Base-by-base conservation (phyloP, 108 stramenopile genomes). In the Fragilaria crotonensis region DNA sequence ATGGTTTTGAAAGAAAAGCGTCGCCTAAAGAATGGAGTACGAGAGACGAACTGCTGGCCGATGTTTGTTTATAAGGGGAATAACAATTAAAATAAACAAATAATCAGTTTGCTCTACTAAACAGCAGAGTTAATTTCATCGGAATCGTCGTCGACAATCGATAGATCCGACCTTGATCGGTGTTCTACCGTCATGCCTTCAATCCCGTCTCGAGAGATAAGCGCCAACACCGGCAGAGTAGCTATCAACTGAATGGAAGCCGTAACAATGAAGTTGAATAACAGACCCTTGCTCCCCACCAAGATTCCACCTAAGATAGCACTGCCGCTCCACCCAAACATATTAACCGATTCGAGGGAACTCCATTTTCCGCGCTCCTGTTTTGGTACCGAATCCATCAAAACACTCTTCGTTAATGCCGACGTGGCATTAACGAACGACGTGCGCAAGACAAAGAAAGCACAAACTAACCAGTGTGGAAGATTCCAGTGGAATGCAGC, bases 271-370 rank as follows among this genome's bases (percentile, higher is more conserved):
- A 81, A 81, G 32, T 72, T 74, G 32, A 68, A 48, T 3, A 70
- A 11, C 11, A 79, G 63, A 1, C 79, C 77, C 19, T 63, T 18
- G 0, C 14, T 26, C 3, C 52, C 74, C 20, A 80, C 73, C 44
- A 84, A 21, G 19, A 64, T 33, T 0, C 78, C 82, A 29, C 78
- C 82, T 0, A 73, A 30, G 3, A 59, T 63, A 2, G 78, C 82
- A 21, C 66, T 62, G 0, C 66, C 71, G 18, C 48, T 53, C 78
- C 78, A 80, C 5, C 51, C 48, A 29, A 80, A 64, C 67, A 80
- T 67, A 33, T 75, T 81, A 21, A 86, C 55, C 9, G 55, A 63
- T 57, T 86, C 85, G 1, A 77, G 53, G 31, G 72, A 63, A 47
- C 53, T 77, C 76, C 78, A 82, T 48, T 67, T 73, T 9, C 52